These are phyloP conservation scores for Kodamaea neixiangensis DNA, from an alignment of 805 yeast species.

Conservation along the genomic window DNA sequence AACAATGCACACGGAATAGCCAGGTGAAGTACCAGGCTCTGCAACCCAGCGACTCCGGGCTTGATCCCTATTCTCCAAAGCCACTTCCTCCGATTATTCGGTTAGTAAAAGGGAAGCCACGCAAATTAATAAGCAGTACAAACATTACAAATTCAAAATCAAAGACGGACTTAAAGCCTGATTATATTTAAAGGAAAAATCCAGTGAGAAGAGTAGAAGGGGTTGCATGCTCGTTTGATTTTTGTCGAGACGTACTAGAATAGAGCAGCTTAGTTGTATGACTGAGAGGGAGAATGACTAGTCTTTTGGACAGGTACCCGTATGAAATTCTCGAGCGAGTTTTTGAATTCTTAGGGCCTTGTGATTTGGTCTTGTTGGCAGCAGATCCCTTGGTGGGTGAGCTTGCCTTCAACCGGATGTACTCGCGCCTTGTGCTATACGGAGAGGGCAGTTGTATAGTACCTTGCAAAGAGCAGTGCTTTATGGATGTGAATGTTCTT, in stretches of 20 bases:
- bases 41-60: neutral
- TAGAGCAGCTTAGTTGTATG: neutral
- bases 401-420: constrained; percentile 7
- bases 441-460: constrained; percentile 3
- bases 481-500: constrained; percentile 2
- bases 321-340: constrained; percentile 2
- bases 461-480: constrained; percentile 1
- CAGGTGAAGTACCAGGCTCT: neutral
- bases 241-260: neutral
- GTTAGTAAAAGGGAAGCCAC: neutral
- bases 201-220: neutral
- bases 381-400: constrained; percentile 1
- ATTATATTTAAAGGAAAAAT: neutral
- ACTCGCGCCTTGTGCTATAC: constrained; percentile 2
- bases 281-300: neutral
- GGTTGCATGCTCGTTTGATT: neutral
- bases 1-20: neutral
- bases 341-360: constrained; percentile 3
- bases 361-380: neutral
- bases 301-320: neutral
- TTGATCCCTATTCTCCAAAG: neutral
- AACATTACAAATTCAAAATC: neutral
- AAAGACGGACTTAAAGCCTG: neutral
- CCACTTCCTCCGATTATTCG: neutral
- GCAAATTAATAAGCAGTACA: neutral